Base-by-base conservation (phyloP, 495 filamentous ascomycete species). In the Filosporella fistucella region DNA sequence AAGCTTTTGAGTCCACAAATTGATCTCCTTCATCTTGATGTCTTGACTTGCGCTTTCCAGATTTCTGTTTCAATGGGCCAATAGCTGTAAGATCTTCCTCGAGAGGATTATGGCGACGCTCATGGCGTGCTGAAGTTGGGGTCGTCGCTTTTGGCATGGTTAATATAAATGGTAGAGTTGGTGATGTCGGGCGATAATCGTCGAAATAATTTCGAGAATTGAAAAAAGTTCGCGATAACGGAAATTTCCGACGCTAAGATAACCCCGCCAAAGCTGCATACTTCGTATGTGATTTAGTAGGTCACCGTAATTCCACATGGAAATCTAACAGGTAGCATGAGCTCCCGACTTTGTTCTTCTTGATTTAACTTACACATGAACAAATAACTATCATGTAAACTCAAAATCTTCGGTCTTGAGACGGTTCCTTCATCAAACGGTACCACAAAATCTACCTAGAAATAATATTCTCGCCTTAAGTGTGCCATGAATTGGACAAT, bases 1-100 rank as follows among this genome's bases (percentile, higher is more conserved):
- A 95, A 26, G 88, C 76, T 58, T 86, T 89, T 37, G 89, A 83
- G 63, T 96, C 91, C 45, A 97, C 75, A 59, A 79, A 95, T 51
- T 74, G 69, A 39, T 86, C 78, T 42, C 74, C 74, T 17, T 81
- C 76, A 23, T 79, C 71, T 21, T 76, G 76, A 20, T 82, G 74
- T 22, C 71, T 68, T 29, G 67, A 65, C 37, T 75, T 80, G 51
- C 78, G 74, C 68, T 85, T 85, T 26, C 64, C 66, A 3, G 64
- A 66, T 52, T 78, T 62, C 65, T 68, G 64, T 67, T 78, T 63
- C 23, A 86, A 61, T 39, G 80, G 74, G n/a, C 80, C 82, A 10
- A 76, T 79, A 17, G 84, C 74, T 41, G 78, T 55, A 34, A 88
- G 72, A 58, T 89, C 86, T 55, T 87, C 80, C 43, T 85, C 82